Evolutionary conservation across 2,329 filamentous ascomycete genomes (phyloP), one percentile per base, ranked within the genome.

Genomic region (Colletotrichum limetticola): DNA sequence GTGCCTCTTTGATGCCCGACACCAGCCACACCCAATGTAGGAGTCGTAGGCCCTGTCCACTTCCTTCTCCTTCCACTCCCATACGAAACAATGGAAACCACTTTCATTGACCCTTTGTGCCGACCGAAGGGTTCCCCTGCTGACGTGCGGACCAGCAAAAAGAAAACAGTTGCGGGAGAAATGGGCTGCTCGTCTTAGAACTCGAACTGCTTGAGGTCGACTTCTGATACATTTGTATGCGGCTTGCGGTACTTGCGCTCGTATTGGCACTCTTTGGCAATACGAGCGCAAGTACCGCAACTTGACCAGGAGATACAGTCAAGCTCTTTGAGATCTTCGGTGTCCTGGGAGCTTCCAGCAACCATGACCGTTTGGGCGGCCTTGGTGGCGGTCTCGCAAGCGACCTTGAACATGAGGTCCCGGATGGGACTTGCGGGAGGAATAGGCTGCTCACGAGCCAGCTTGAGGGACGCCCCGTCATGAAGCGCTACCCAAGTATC

Each of bases 251-350:
- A 97, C 83, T 98, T 98, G 79, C 96, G 91, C 85, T 99, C 97
- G 92, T 97, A 99, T 83, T 99, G 97, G 82, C 97, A 98, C 89
- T 98, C 92, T 71, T 94, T 90, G 9, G 97, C 94, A 65, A 95
- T 91, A 67, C 93, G 87, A 30, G 28, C 79, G 96, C 91, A 81
- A 99, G 98, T n/a, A 92, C 90, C 58, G 92, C 88, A 30, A 97
- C 92, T 77, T 95, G 93, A 60, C 91, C 88, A 3, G 91, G 85
- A 32, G 91, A 86, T 53, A 93, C 90, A 14, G 24, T 24, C 24
- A 24, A 24, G 24, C 24, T 24, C 24, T 24, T 24, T 24, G 24
- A 24, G 24, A 24, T 24, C 24, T 24, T 24, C 24, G 2, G 24
- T 24, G 24, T 24, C 24, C 24, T 24, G 24, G 24, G 24, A 24